These are phyloP conservation scores for Apium graveolens DNA, from an alignment of 129 eudicot genomes.

Conservation along the genomic window DNA sequence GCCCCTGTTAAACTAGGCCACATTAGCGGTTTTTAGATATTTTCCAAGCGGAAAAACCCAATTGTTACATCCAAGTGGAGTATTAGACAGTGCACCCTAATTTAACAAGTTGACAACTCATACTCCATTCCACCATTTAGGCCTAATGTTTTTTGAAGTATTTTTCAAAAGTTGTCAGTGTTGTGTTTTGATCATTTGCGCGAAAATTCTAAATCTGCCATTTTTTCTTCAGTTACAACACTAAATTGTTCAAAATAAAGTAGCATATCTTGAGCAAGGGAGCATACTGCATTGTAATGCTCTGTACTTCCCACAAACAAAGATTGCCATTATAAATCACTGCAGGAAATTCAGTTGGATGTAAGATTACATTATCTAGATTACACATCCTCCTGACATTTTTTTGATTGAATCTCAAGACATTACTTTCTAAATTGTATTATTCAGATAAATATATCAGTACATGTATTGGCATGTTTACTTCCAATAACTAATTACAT, in stretches of 20 bases:
- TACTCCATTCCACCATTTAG: neutral
- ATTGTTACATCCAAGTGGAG: neutral
- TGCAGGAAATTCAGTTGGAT: neutral
- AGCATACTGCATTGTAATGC: neutral
- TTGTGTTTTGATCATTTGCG: neutral
- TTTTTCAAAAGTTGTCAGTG: neutral
- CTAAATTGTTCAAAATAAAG: neutral
- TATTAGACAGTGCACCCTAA: neutral
- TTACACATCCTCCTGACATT: neutral
- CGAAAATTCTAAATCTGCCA: neutral
- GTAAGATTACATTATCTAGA: neutral
- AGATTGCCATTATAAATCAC: neutral
- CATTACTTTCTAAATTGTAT: constrained; percentile 1
- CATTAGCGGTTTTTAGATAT: neutral
- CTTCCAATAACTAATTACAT: neutral
- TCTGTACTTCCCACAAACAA: neutral
- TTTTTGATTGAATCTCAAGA: neutral
- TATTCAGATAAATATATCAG: neutral
- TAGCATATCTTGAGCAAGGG: neutral
- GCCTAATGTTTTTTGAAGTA: neutral
- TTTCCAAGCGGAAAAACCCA: neutral
- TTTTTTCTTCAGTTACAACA: neutral
- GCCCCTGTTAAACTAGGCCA: neutral
- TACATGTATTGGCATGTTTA: neutral
- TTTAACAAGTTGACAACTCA: neutral